A percentile compares a stretch with the other conserved stretches of the same genome.
Evolutionary conservation across 306 rosid genomes (phyloP).

Genomic region (Argentina anserina): DNA sequence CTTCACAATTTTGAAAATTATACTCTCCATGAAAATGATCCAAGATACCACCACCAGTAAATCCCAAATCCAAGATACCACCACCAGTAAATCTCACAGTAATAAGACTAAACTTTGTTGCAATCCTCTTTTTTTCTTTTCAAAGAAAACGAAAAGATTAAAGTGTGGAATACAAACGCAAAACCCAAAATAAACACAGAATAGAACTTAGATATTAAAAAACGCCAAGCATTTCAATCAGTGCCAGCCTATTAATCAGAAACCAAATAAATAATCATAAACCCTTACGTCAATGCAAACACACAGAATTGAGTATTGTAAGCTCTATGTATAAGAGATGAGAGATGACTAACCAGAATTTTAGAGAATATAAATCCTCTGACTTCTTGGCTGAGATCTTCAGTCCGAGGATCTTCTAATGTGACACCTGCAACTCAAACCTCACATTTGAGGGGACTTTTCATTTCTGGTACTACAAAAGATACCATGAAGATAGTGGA

Average conservation of each 20-base stretch:
- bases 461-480: not conserved
- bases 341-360: constrained; percentile 79
- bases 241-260: not conserved
- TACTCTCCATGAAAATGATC: not conserved
- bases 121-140: no score
- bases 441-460: constrained; percentile 8
- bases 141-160: no score
- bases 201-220: not conserved
- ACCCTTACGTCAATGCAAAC: not conserved
- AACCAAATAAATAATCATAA: not conserved
- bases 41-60: not conserved
- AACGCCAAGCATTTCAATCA: not conserved
- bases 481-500: not conserved
- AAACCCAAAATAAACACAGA: not conserved
- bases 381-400: constrained; percentile 99
- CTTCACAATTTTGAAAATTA: not conserved
- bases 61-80: not conserved
- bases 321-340: constrained; percentile 10
- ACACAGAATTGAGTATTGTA: not conserved
- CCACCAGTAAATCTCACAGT: not conserved
- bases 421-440: constrained; percentile 67
- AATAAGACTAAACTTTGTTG: not conserved
- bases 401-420: constrained; percentile 89
- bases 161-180: not conserved
- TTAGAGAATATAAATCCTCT: constrained; percentile 96